Base-by-base conservation (phyloP, 108 stramenopile genomes). In the Conticribra guillardii region DNA sequence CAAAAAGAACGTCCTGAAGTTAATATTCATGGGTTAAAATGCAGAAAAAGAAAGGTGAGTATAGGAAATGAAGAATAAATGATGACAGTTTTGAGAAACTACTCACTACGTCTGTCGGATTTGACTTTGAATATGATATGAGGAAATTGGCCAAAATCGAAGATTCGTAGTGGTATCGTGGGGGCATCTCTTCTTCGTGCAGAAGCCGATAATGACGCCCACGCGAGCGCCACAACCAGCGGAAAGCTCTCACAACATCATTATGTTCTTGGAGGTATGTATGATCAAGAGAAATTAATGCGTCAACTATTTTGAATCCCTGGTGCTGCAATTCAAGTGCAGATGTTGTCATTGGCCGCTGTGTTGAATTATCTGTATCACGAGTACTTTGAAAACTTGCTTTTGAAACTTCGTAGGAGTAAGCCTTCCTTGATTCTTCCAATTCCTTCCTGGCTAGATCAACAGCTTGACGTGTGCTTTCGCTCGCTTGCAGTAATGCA, bases 191-290 rank as follows among this genome's bases (percentile, higher is more conserved):
- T 70, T 91, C 89, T 71, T 93, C 94, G 76, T 93, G 85, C 30
- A 89, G 73, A 54, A 91, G 73, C 11, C 94, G 80, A 33, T 91
- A 77, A 64, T 83, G 85, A n/a, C 94, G 70, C 4, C 91, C 94
- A 49, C 89, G 90, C 55, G 88, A 89, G 29, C 90, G 77, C 94
- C 94, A 95, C 0, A 95, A 81, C 91, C 87, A 89, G 15, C 91
- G 84, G 33, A 95, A 80, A 5, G 91, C 91, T 24, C 89, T 64
- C 21, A 92, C 74, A 50, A 95, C 82, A 48, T 91, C 91, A 50
- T 85, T 85, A 65, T 95, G 90, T 0, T 87, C 76, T 16, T 53
- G 62, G 17, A 95, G 64, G 62, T 89, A 91, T 4, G 21, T 58
- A n/a, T 31, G 21, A 65, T 95, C 81, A 29, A 85, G 21, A 21